A percentile compares a stretch with the other conserved stretches of the same genome.
Evolutionary conservation across 2,329 filamentous ascomycete species (phyloP).

Genomic region (Amylocarpus encephaloides): DNA sequence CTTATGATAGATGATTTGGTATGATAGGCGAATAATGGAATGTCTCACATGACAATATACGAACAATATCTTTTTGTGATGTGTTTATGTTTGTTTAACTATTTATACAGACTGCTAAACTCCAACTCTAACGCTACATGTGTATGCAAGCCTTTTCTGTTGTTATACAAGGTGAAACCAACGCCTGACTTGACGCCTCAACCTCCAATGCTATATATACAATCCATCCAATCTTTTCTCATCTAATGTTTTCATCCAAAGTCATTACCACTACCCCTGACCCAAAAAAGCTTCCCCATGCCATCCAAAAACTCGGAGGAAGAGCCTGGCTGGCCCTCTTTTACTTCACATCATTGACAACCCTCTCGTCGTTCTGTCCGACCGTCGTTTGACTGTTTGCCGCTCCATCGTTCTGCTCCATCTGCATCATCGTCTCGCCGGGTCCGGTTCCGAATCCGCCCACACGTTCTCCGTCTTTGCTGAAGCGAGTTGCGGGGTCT

Average conservation of each 20-base stretch:
- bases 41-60: too few relatives aligned
- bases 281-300: too few relatives aligned
- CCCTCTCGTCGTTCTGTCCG: slow-evolving; percentile 12
- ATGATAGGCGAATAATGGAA: too few relatives aligned
- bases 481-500: slow-evolving; percentile 9
- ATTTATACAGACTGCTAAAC: neutral
- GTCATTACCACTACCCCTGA: neutral
- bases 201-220: too few relatives aligned
- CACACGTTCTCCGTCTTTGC: neutral
- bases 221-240: neutral
- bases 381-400: slow-evolving; percentile 12
- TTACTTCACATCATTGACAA: slow-evolving; percentile 13
- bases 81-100: neutral
- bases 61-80: neutral
- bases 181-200: too few relatives aligned
- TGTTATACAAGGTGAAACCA: neutral
- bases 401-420: slow-evolving; percentile 24
- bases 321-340: too few relatives aligned
- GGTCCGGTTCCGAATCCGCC: slow-evolving; percentile 4
- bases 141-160: too few relatives aligned
- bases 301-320: too few relatives aligned
- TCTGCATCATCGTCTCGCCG: slow-evolving; percentile 23
- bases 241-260: neutral
- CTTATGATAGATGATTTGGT: too few relatives aligned
- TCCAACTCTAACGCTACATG: neutral